Evolutionary conservation across 179 eudicot species (phyloP).

Genomic region (Vitellaria paradoxa): DNA sequence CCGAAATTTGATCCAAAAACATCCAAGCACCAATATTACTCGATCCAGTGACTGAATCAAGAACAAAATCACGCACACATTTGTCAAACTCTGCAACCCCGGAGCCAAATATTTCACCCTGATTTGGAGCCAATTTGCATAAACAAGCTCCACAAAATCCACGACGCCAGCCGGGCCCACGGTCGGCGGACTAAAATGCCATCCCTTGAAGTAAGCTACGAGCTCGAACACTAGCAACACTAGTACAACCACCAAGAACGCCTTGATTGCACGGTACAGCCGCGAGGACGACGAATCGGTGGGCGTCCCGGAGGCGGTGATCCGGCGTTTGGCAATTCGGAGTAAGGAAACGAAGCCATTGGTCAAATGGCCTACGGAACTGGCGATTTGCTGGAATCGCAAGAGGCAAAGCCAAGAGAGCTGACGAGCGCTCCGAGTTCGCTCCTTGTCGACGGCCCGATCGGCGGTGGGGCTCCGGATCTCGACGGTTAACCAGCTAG

Average conservation of each 20-base stretch:
- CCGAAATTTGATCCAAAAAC: slow-evolving; percentile 70
- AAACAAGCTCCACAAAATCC: slow-evolving; percentile 59
- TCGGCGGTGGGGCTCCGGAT: slow-evolving; percentile 31
- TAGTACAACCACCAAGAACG: slow-evolving; percentile 39
- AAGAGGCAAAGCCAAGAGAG: slow-evolving; percentile 51
- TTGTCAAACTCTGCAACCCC: slow-evolving; percentile 62
- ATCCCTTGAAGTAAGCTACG: slow-evolving; percentile 71
- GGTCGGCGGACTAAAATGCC: slow-evolving; percentile 87
- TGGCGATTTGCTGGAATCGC: slow-evolving; percentile 49
- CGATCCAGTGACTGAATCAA: slow-evolving; percentile 80
- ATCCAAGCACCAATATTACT: slow-evolving; percentile 67
- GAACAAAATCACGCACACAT: slow-evolving; percentile 73
- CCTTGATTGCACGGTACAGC: slow-evolving; percentile 46
- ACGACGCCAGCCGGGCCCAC: slow-evolving; percentile 41
- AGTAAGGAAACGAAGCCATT: slow-evolving; percentile 34
- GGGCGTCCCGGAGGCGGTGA: slow-evolving; percentile 18
- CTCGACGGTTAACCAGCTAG: slow-evolving; percentile 36
- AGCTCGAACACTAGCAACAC: slow-evolving; percentile 54
- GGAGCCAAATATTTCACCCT: slow-evolving; percentile 80
- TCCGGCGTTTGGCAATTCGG: slow-evolving; percentile 56
- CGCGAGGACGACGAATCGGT: slow-evolving; percentile 23
- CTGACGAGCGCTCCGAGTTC: slow-evolving; percentile 64
- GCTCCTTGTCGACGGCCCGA: slow-evolving; percentile 33
- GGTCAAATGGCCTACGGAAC: slow-evolving; percentile 37
- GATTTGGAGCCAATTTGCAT: slow-evolving; percentile 61